Conservation (phyloP, 2,329 filamentous ascomycete species). For the Xylaria sp. region DNA sequence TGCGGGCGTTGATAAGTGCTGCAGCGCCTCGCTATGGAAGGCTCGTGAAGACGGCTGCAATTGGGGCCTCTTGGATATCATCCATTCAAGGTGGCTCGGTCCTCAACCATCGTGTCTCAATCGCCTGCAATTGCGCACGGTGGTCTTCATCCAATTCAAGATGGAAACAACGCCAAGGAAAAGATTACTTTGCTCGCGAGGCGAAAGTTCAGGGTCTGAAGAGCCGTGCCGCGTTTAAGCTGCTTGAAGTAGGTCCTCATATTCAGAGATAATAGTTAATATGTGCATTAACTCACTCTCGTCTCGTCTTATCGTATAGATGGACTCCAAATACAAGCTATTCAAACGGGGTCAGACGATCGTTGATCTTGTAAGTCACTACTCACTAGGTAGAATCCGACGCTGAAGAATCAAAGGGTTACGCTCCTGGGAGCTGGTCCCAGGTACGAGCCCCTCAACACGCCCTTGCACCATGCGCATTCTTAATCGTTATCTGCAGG, state of each 20-base stretch:
- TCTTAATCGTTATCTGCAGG: conserved; percentile 61
- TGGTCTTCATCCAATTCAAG: conserved; percentile 71
- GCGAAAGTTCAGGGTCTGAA: conserved; percentile 85
- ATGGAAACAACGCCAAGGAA: conserved; percentile 84
- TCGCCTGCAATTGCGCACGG: conserved; percentile 30
- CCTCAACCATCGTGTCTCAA: conserved; percentile 1
- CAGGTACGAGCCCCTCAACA: conserved; percentile 59
- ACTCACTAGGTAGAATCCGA: background rate
- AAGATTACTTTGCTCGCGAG: conserved; percentile 77
- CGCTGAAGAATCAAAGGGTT: conserved; percentile 65
- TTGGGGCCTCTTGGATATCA: conserved; percentile 25
- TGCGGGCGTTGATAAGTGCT: conserved; percentile 44
- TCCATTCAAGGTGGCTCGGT: background rate
- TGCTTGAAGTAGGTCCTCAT: conserved; percentile 74
- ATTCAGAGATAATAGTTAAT: background rate
- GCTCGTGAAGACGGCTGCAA: conserved; percentile 38
- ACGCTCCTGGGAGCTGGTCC: conserved; percentile 79
- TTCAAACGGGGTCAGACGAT: conserved; percentile 86
- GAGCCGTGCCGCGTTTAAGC: conserved; percentile 92
- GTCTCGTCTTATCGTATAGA: conserved; percentile 59
- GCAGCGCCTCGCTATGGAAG: conserved; percentile 45
- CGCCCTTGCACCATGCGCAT: background rate
- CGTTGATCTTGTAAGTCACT: conserved; percentile 78
- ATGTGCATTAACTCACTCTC: conserved; percentile 17
- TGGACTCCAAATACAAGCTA: conserved; percentile 82